Conservation (phyloP, 208 protist species). For the Dictyostelium gargantuum region DNA sequence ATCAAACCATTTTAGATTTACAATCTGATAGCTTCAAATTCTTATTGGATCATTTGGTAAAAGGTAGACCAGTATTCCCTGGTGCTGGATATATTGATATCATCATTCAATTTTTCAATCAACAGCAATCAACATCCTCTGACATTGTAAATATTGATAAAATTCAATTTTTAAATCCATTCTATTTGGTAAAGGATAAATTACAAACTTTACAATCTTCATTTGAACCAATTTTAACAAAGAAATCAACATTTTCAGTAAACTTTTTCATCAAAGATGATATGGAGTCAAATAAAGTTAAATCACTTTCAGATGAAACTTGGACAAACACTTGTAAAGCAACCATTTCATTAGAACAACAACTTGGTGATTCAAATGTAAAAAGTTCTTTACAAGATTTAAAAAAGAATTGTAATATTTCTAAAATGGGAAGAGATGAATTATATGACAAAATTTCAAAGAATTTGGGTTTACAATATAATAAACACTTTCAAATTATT, state of each 20-base stretch:
- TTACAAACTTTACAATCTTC: not conserved
- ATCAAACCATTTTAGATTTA: not conserved
- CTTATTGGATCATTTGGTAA: conserved; percentile 17
- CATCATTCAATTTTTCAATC: not conserved
- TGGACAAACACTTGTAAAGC: conserved; percentile 8
- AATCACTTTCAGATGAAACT: not conserved
- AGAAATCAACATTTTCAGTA: not conserved
- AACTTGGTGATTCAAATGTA: not conserved
- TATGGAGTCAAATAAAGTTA: not conserved
- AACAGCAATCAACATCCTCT: not conserved
- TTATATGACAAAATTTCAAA: conserved; percentile 9
- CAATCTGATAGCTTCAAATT: not conserved
- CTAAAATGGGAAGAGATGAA: not conserved
- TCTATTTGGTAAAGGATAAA: not conserved
- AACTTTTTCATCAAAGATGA: conserved; percentile 35
- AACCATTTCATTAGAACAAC: not conserved
- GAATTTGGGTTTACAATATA: conserved; percentile 7
- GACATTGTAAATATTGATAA: not conserved
- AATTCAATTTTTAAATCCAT: conserved; percentile 9
- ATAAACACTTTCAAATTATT: not conserved
- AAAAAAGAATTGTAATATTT: not conserved
- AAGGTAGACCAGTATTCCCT: conserved; percentile 24
- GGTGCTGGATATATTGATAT: conserved; percentile 44
- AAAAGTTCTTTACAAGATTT: not conserved
- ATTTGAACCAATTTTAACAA: not conserved